phyloP scores from a whole-genome alignment of 2,329 filamentous ascomycete genomes.

The Aspergillus sp. region DNA sequence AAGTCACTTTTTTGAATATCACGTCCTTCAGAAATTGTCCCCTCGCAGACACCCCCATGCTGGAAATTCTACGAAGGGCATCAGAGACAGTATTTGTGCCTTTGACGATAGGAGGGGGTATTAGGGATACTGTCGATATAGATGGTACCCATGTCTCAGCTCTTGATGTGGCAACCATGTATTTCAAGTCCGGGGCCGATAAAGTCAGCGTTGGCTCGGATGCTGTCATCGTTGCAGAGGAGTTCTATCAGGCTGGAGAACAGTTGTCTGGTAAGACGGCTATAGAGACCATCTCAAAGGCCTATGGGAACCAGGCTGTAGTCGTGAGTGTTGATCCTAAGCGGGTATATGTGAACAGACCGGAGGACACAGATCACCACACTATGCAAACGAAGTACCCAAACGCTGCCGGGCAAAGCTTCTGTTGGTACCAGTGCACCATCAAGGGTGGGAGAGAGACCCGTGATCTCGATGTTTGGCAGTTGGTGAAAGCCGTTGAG shows the following conservation, averaged over 20 bases:
- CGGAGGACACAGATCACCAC: conserved; percentile 63
- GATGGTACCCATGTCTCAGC: conserved; percentile 82
- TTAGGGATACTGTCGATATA: conserved; percentile 82
- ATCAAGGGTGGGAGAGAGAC: conserved; percentile 92
- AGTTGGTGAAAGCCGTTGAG: conserved; percentile 81
- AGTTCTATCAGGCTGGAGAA: conserved; percentile 66
- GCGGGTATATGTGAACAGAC: conserved; percentile 69
- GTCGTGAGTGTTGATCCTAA: conserved; percentile 93
- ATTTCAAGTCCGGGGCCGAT: conserved; percentile 94
- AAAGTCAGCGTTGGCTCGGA: conserved; percentile 97
- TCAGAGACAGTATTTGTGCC: conserved; percentile 93
- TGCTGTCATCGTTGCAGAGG: conserved; percentile 84
- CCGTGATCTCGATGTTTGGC: conserved; percentile 84
- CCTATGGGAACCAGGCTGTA: conserved; percentile 94
- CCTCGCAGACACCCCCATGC: conserved; percentile 85
- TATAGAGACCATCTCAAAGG: conserved; percentile 87
- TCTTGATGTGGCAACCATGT: conserved; percentile 87
- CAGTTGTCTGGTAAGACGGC: conserved; percentile 72
- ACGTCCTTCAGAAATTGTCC: conserved; percentile 96
- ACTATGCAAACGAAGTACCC: conserved; percentile 62
- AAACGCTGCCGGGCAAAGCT: conserved; percentile 67
- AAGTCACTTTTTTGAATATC: conserved; percentile 97
- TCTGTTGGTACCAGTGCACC: conserved; percentile 97
- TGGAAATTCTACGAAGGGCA: conserved; percentile 79
- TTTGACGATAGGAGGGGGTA: conserved; percentile 89